These are phyloP conservation scores for Lentinus tigrinus DNA, from an alignment of 768 basidiomycete species.

Conservation along the genomic window DNA sequence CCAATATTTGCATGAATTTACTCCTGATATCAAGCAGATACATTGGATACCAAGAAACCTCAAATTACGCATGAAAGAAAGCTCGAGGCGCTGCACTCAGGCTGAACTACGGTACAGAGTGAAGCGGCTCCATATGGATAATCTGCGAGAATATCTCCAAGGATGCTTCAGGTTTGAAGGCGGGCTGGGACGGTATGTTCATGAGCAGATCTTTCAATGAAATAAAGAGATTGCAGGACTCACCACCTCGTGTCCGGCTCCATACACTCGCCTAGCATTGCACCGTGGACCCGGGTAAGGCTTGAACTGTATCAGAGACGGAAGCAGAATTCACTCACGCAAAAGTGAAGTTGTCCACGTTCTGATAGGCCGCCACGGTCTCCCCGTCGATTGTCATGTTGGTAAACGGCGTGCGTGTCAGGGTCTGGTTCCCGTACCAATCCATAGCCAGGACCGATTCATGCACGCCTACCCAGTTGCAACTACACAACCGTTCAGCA, in stretches of 20 bases:
- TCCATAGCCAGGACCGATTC: conserved; percentile 41
- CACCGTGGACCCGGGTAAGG: too few species aligned
- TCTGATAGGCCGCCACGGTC: conserved; percentile 57
- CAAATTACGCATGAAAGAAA: not conserved
- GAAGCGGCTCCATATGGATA: conserved; percentile 48
- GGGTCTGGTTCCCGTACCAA: conserved; percentile 42
- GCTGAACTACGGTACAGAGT: conserved; percentile 39
- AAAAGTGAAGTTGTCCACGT: conserved; percentile 66
- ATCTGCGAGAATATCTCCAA: conserved; percentile 61
- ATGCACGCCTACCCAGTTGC: conserved; percentile 40
- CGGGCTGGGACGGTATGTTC: conserved; percentile 40
- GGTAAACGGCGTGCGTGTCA: conserved; percentile 38
- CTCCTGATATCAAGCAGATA: too few species aligned
- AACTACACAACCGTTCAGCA: conserved; percentile 19
- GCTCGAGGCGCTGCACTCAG: not conserved
- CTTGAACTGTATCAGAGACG: too few species aligned
- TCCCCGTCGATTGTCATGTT: conserved; percentile 58
- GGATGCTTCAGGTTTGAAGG: conserved; percentile 58
- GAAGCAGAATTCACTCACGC: conserved; percentile 47
- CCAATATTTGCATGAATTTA: too few species aligned
- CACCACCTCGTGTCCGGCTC: conserved; percentile 64
- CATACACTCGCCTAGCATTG: conserved; percentile 48
- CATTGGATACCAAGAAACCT: not conserved
- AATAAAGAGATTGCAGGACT: conserved; percentile 27
- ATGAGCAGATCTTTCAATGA: not conserved